Evolutionary conservation across 257 asterid species (phyloP).

Genomic region (Penstemon newberryi): DNA sequence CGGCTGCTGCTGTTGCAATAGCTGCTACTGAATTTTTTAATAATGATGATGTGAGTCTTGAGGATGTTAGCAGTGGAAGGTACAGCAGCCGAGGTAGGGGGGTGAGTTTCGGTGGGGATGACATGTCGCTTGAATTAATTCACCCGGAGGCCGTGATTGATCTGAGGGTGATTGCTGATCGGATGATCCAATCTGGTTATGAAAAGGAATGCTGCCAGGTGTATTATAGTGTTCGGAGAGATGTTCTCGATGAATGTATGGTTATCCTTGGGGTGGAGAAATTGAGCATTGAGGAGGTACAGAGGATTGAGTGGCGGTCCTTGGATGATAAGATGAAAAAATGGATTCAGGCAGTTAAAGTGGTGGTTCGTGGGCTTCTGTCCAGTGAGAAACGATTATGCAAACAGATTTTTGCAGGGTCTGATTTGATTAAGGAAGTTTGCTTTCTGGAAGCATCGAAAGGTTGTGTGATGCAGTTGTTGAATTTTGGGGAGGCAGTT

Average conservation of each 20-base stretch:
- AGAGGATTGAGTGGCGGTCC: conserved; percentile 74
- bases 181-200: conserved; percentile 89
- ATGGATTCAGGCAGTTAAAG: conserved; percentile 83
- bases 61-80: conserved; percentile 60
- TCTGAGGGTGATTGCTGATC: conserved; percentile 74
- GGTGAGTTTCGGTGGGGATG: conserved; percentile 69
- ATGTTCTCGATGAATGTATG: conserved; percentile 83
- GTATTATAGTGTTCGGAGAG: conserved; percentile 80
- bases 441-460: conserved; percentile 85
- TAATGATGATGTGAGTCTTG: conserved; percentile 38
- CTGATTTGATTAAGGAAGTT: conserved; percentile 77
- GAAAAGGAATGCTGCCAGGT: conserved; percentile 95
- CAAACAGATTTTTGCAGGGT: conserved; percentile 68
- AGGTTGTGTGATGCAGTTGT: conserved; percentile 89
- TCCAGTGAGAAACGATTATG: conserved; percentile 73
- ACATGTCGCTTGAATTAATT: conserved; percentile 65
- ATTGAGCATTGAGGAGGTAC: conserved; percentile 96
- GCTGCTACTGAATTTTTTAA: conserved; percentile 56
- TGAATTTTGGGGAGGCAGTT: conserved; percentile 97
- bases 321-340: conserved; percentile 92
- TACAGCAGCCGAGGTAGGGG: conserved; percentile 56
- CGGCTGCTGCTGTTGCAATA: conserved; percentile 60
- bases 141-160: conserved; percentile 65
- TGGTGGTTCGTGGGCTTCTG: conserved; percentile 67
- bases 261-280: conserved; percentile 76